A percentile compares a stretch with the other conserved stretches of the same genome.
phyloP scores from a whole-genome alignment of 352 stramenopile genomes.

The Phytophthora pini region DNA sequence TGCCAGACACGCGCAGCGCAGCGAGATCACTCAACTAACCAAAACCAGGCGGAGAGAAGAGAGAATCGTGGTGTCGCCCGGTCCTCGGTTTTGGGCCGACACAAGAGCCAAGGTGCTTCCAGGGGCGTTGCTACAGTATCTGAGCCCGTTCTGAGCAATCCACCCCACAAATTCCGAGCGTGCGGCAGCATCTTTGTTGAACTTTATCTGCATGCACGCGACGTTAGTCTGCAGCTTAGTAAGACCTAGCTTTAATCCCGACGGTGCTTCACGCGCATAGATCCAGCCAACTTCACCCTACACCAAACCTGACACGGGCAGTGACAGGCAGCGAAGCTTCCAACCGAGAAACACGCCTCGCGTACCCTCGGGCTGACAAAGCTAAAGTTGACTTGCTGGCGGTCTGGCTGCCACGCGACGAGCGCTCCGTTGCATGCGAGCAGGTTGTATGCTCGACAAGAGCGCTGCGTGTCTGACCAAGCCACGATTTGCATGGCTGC shows the following conservation, averaged over 20 bases:
- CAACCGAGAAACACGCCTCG: slow-evolving; percentile 4
- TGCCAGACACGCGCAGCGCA: slow-evolving; percentile 19
- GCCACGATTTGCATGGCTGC: slow-evolving; percentile 10
- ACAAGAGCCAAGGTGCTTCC: background rate
- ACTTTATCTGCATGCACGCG: slow-evolving; percentile 19
- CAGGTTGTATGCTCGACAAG: slow-evolving; percentile 21
- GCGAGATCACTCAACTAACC: slow-evolving; percentile 15
- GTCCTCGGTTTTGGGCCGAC: slow-evolving; percentile 9
- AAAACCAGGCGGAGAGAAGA: slow-evolving; percentile 11
- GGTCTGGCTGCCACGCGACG: slow-evolving; percentile 1
- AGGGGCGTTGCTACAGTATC: background rate
- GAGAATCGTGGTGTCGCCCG: slow-evolving; percentile 4
- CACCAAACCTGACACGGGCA: background rate
- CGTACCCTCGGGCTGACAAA: slow-evolving; percentile 12
- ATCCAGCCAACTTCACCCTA: slow-evolving; percentile 5
- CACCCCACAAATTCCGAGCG: slow-evolving; percentile 3
- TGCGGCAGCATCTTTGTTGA: slow-evolving; percentile 23
- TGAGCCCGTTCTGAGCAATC: slow-evolving; percentile 25
- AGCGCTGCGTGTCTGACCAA: slow-evolving; percentile 16
- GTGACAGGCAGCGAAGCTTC: background rate
- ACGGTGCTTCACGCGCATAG: slow-evolving; percentile 9
- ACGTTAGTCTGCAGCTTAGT: slow-evolving; percentile 22
- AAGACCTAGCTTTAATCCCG: slow-evolving; percentile 23
- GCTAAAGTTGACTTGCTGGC: background rate
- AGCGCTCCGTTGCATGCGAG: background rate